Base-by-base conservation (phyloP, 768 basidiomycete species). In the Mycena leptocephala region DNA sequence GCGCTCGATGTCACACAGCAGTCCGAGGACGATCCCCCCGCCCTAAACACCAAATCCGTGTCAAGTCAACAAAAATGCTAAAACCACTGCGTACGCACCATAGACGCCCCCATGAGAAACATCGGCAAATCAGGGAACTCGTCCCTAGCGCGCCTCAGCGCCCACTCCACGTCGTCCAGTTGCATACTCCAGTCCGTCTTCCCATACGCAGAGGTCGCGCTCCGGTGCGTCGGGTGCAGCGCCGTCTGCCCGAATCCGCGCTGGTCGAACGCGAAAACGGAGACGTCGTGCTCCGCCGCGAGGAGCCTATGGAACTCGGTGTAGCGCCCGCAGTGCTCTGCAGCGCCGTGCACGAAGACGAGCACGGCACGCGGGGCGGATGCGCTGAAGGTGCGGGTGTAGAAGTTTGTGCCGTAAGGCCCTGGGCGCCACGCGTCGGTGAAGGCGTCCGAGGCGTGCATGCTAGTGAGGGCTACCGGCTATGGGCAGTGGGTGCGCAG, bases 191-290 rank as follows among this genome's bases (percentile, higher is more conserved):
- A 86, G 77, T 85, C 86, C 9, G 89, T 91, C 80, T 87, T 86
- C 18, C 80, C 89, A 67, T 88, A 90, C 32, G 80, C 63, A 33
- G 84, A 83, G 37, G 79, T 74, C 62, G 83, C 83, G 75, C 84
- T 85, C 79, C 81, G 86, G 55, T 83, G 69, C 69, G 75, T 75
- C 22, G 70, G 62, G 76, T 91, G 90, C 51, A 85, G 82, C 2
- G 88, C 89, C 7, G 91, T 92, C 43, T 86, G 84, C 5, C 91
- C 91, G 72, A 88, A 92, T 3, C 91, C 91, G 46, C 91, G 87
- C 77, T 89, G 88, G 83, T 92, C 91, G 77, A 85, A 92, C 11
- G 88, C 80, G 68, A 91, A 90, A 68, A 92, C 83, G 16, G 84
- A 83, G 65, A 91, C 84, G 1, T 83, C 82, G 26, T 82, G 84